Base-by-base conservation (phyloP, 768 basidiomycete genomes). In the Mycena pura region DNA sequence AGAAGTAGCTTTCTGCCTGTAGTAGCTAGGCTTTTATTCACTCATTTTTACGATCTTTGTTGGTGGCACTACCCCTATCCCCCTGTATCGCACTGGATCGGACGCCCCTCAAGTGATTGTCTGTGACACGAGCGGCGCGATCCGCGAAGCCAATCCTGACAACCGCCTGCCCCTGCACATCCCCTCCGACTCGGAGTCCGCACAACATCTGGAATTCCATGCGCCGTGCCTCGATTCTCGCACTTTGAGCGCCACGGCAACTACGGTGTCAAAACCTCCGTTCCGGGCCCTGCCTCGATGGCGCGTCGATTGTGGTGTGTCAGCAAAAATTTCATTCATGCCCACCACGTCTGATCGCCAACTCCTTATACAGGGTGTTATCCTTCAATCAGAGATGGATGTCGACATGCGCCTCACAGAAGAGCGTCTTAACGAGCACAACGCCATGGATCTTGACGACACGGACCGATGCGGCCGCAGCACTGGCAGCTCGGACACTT, bases 301-400 rank as follows among this genome's bases (percentile, higher is more conserved):
- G 51, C 13, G 2, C 19, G 19, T 50, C 21, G 14, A 9, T 46
- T 34, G 19, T 24, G 28, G 19, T 31, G 17, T n/a, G 48, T 32
- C 46, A 32, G 3, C 14, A n/a, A 28, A 49, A 13, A 21, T 22
- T 49, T 21, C 14, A 14, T 36, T 44, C 53, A 55, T 55, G 53
- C 53, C 53, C 19, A 55, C 53, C 1, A 45, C 29, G 5, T 55
- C 53, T 3, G 53, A 54, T 4, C 41, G 41, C 3, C 53, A 54
- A 24, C 40, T 44, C 43, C 14, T 54, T 7, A 19, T 54, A 9
- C 53, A 55, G 32, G 24, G 17, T 34, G 44, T 36, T 19, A 1
- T 57, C 9, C 55, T 19, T 11, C 34, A 46, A 19, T 17, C 45
- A 14, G 55, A 57, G 34, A 47, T 6, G n/a, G 55, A 47, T 15